Evolutionary conservation across 2,329 filamentous ascomycete species (phyloP), one percentile per base, ranked within the genome.

Genomic region (Cytospora paraplurivora): DNA sequence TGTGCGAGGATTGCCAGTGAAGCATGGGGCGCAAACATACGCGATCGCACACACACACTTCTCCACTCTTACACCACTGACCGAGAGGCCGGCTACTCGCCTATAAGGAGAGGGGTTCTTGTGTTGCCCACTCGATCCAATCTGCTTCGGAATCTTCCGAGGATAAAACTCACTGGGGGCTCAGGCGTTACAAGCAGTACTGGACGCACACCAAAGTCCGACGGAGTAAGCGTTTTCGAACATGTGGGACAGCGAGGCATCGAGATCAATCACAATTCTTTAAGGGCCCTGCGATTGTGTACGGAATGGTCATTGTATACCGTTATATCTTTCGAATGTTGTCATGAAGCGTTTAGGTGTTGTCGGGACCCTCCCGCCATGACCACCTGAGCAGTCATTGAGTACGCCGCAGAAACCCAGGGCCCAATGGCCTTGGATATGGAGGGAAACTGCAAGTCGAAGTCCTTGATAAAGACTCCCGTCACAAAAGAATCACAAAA

Each of bases 1-100:
- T 35, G 13, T 67, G 66, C 21, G 61, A 67, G 51, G 64, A 67
- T 56, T 67, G 64, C 38, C 21, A 38, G 4, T 63, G 38, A 59
- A 51, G 4, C 6, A 19, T 15, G 6, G 1, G 12, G 2, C 7
- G 8, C 17, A 7, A 1, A 2, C 32, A 32, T 12, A 41, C 38
- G 38, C n/a, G n/a, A n/a, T n/a, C n/a, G n/a, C 12, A 12, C 38
- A 12, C 11, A 17, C 7, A 19, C 17, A 3, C 27, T 27, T 4
- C 27, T 19, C 1, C 12, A 12, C 44, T 17, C 8, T 21, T 47
- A 5, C 44, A 47, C 21, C 44, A 4, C 17, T 19, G 13, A 19
- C 7, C n/a, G n/a, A 47, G 12, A 21, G 44, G 44, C 44, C 44
- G 8, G 12, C 44, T 21, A 12, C n/a, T 21, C n/a, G n/a, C n/a